These are phyloP conservation scores for Pythium utonaiense DNA, from an alignment of 352 stramenopile genomes.

Conservation along the genomic window DNA sequence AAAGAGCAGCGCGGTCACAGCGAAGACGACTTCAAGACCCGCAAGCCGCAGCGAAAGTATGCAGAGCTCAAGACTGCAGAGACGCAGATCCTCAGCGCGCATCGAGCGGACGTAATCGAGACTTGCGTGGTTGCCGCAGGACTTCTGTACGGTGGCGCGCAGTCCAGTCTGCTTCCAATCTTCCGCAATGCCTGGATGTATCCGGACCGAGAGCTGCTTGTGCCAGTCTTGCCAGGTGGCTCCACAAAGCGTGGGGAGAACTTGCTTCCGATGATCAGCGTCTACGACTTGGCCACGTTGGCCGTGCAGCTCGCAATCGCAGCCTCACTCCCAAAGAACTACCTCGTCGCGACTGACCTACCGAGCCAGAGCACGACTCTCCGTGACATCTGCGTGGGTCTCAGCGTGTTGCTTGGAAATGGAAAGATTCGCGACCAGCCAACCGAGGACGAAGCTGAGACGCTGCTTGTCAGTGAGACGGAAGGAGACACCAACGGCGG, in stretches of 20 bases:
- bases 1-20: conserved; percentile 42
- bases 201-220: conserved; percentile 44
- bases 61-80: conserved; percentile 77
- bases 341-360: conserved; percentile 66
- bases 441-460: conserved; percentile 45
- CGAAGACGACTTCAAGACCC: conserved; percentile 77
- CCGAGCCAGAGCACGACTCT: conserved; percentile 48
- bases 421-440: conserved; percentile 38
- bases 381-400: conserved; percentile 53
- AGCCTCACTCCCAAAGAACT: conserved; percentile 40
- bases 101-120: conserved; percentile 55
- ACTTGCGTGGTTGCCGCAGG: conserved; percentile 73
- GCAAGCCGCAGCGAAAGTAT: conserved; percentile 67
- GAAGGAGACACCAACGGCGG: conserved; percentile 26
- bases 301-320: conserved; percentile 39
- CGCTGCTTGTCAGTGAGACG: conserved; percentile 54
- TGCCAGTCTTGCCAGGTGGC: conserved; percentile 49
- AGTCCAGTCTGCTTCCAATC: conserved; percentile 58
- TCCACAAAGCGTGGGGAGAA: conserved; percentile 42
- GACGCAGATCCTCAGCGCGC: conserved; percentile 77
- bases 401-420: conserved; percentile 58
- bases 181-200: conserved; percentile 78
- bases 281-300: conserved; percentile 74
- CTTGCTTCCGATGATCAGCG: conserved; percentile 77
- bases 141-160: conserved; percentile 72